Conservation (phyloP, 108 stramenopile genomes). For the Bacterosira constricta region DNA sequence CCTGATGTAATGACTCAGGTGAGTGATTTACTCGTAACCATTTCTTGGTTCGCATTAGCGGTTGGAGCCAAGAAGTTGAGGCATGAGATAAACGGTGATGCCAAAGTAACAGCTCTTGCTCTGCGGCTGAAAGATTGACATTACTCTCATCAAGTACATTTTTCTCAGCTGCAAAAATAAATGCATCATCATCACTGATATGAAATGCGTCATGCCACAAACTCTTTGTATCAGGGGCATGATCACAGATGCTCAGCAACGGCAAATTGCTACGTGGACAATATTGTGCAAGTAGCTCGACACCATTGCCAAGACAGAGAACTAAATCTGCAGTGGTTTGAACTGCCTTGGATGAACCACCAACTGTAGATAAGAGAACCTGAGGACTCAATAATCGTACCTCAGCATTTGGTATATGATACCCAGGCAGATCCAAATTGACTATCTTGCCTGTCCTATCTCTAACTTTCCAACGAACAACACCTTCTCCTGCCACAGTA, state of each 20-base stretch:
- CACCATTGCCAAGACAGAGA: background rate
- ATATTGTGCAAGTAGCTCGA: background rate
- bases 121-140: constrained; percentile 40
- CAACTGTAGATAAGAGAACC: background rate
- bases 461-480: constrained; percentile 1
- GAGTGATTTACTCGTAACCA: background rate
- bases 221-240: background rate
- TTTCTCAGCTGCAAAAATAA: background rate
- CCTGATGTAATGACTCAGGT: background rate
- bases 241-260: background rate
- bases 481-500: constrained; percentile 27
- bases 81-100: constrained; percentile 8
- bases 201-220: constrained; percentile 12
- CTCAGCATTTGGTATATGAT: constrained; percentile 10
- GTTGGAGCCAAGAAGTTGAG: background rate
- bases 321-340: background rate
- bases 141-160: constrained; percentile 35
- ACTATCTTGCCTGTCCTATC: background rate
- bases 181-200: background rate
- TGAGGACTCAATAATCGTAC: constrained; percentile 25
- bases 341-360: background rate
- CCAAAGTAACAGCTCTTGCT: constrained; percentile 39
- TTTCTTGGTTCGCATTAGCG: background rate
- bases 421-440: constrained; percentile 2
- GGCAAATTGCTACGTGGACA: background rate